Evolutionary conservation across 257 asterid genomes (phyloP), one percentile per base, ranked within the genome.

Genomic region (Plectranthus barbatus): DNA sequence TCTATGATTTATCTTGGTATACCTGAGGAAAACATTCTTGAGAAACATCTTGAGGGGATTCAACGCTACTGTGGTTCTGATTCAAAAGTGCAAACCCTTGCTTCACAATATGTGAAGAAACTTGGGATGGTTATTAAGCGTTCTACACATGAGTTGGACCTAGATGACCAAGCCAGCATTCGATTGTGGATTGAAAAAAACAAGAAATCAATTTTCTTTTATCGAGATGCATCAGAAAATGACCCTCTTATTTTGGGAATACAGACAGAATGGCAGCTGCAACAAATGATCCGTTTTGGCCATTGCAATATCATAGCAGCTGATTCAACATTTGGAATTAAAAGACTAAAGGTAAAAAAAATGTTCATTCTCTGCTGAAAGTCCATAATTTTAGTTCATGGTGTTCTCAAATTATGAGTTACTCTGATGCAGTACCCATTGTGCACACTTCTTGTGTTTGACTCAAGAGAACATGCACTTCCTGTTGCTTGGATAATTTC

Each of bases 181-280:
- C 90, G 93, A 15, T 42, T 93, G 78, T 93, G 99, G 99, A 85
- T 66, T 11, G 97, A 90, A 63, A 81, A 91, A 56, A 93, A 85
- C 76, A 90, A 85, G 76, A 87, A 90, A 67, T 87, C 88, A 36
- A 68, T 85, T 70, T 93, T 93, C 95, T 79, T 90, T 70, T 85
- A 80, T 73, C 95, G 79, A 61, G 99, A 93, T 65, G 24, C 95
- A 10, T 72, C 99, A 58, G 95, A 85, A 70, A 74, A 75, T 3
- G 90, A 81, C 23, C 83, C 97, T 26, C 87, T 87, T 75, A 72
- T 93, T 69, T 80, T 93, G 88, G 99, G 99, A 29, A 74, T 93
- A 75, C 99, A 93, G 79, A 93, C 99, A 18, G 99, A 93, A 62
- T 93, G 99, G 99, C 99, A 93, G 69, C 79, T 93, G 77, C 96